phyloP scores from a whole-genome alignment of 148 eudicot genomes.

The Pharnaceum exiguum region DNA sequence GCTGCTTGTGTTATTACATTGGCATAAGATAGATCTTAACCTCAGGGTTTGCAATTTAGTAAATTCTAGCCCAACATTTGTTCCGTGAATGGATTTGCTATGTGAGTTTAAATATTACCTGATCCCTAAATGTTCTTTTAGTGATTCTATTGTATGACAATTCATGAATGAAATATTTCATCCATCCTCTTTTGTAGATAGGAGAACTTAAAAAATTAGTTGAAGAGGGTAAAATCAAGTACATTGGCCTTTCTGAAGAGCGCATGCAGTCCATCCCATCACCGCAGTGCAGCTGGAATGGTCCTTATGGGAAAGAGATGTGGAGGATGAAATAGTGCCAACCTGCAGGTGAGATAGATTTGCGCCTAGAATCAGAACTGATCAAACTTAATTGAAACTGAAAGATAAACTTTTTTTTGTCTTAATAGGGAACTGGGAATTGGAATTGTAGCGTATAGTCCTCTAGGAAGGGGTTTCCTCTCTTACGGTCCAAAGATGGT shows the following conservation, averaged over 20 bases:
- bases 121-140: too few relatives aligned
- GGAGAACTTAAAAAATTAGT: conserved; percentile 21
- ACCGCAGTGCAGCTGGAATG: conserved; percentile 30
- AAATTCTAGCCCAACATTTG: too few relatives aligned
- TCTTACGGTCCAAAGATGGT: background rate
- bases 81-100: too few relatives aligned
- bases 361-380: background rate
- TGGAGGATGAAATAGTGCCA: conserved; percentile 24
- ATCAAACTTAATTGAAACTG: background rate
- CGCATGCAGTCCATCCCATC: conserved; percentile 26
- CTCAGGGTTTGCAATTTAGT: too few relatives aligned
- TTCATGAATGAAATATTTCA: background rate
- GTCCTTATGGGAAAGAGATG: conserved; percentile 25
- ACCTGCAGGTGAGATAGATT: conserved; percentile 22
- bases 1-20: too few relatives aligned
- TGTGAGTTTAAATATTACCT: too few relatives aligned
- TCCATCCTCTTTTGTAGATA: too few relatives aligned
- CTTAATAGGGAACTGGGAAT: conserved; percentile 19
- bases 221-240: conserved; percentile 25
- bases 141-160: too few relatives aligned
- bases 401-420: background rate
- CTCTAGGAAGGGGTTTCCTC: conserved; percentile 2
- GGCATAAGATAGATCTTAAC: too few relatives aligned
- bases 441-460: conserved; percentile 8
- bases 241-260: conserved; percentile 24